Evolutionary conservation across 306 rosid species (phyloP).

Genomic region (Fragaria ananassa): DNA sequence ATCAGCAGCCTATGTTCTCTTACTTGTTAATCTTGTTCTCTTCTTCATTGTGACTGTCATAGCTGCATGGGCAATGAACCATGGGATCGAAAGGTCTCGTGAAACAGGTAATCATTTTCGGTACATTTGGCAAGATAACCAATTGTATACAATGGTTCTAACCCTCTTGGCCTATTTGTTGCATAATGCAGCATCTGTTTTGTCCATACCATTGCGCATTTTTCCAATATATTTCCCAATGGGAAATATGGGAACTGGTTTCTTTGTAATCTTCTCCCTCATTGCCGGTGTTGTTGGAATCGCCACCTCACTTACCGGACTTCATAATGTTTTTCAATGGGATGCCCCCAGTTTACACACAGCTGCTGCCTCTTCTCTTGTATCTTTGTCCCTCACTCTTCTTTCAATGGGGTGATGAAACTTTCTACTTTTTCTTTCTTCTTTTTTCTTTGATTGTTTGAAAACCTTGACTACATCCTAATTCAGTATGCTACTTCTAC

Average conservation of each 20-base stretch:
- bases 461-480: not conserved
- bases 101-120: slow-evolving; percentile 49
- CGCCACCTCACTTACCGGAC: slow-evolving; percentile 64
- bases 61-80: slow-evolving; percentile 85
- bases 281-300: slow-evolving; percentile 87
- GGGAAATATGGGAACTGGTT: slow-evolving; percentile 85
- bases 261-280: slow-evolving; percentile 63
- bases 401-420: slow-evolving; percentile 79
- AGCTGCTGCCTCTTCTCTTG: slow-evolving; percentile 70
- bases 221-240: slow-evolving; percentile 85
- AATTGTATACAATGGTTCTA: not conserved
- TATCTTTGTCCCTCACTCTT: slow-evolving; percentile 62
- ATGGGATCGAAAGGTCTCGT: slow-evolving; percentile 61
- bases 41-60: slow-evolving; percentile 59
- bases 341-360: slow-evolving; percentile 43
- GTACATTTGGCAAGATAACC: not conserved
- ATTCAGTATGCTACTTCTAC: not conserved
- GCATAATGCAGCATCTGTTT: slow-evolving; percentile 57
- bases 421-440: not conserved
- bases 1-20: slow-evolving; percentile 57
- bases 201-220: slow-evolving; percentile 53
- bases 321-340: slow-evolving; percentile 53
- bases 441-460: not conserved
- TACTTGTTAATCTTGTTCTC: slow-evolving; percentile 55
- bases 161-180: not conserved